Percentiles rank a stretch among this genome's conserved stretches.
These are phyloP conservation scores for Phoma sp. DNA, from an alignment of 2,329 filamentous ascomycete genomes.

Conservation along the genomic window DNA sequence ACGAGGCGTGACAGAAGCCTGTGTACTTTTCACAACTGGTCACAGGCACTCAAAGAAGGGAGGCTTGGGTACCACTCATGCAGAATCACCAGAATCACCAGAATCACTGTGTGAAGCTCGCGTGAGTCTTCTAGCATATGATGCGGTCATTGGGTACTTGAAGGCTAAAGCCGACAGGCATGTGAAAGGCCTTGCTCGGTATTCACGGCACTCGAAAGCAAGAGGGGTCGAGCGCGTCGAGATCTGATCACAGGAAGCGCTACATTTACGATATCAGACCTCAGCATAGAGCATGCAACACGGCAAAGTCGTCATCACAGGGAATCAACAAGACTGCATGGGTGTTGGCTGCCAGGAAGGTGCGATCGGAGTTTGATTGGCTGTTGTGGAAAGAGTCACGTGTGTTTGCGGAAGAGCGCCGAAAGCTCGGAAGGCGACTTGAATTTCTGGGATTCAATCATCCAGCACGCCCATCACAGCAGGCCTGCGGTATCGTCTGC, in stretches of 20 bases:
- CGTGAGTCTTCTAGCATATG: conserved; percentile 19
- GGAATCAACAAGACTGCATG: background rate
- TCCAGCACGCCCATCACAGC: conserved; percentile 23
- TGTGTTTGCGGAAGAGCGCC: conserved; percentile 27
- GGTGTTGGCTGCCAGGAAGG: background rate
- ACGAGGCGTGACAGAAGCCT: conserved; percentile 20
- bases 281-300: background rate
- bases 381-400: conserved; percentile 25
- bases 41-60: background rate
- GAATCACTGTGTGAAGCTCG: conserved; percentile 5
- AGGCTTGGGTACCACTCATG: background rate
- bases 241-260: too few relatives aligned
- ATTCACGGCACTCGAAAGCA: conserved; percentile 15
- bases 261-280: background rate
- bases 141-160: conserved; percentile 19
- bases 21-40: background rate
- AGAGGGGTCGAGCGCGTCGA: too few relatives aligned
- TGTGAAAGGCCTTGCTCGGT: conserved; percentile 36
- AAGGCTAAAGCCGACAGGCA: conserved; percentile 29
- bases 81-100: background rate
- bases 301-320: background rate
- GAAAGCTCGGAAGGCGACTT: conserved; percentile 36
- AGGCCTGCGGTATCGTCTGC: conserved; percentile 7
- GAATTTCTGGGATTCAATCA: conserved; percentile 20
- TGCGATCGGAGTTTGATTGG: conserved; percentile 43